phyloP scores from a whole-genome alignment of 192 early-diverging fungal species.

The Coemansia sp. region DNA sequence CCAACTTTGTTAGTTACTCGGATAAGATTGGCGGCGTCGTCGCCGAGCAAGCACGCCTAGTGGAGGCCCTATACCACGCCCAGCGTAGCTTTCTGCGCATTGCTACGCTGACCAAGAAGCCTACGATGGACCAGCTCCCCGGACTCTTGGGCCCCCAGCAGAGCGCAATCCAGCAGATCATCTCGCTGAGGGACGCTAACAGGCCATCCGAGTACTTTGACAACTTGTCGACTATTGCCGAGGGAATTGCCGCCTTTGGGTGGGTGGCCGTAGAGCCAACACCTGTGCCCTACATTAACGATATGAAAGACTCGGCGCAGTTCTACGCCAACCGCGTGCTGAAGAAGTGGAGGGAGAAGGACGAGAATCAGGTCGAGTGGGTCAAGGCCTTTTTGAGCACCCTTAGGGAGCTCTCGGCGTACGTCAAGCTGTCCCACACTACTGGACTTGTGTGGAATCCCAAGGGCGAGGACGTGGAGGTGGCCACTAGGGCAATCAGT shows the following conservation, averaged over 20 bases:
- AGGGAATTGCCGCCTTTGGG: slow-evolving; percentile 86
- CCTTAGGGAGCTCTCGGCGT: slow-evolving; percentile 73
- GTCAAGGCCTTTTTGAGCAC: slow-evolving; percentile 67
- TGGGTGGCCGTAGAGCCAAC: slow-evolving; percentile 90
- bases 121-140: slow-evolving; percentile 60
- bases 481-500: slow-evolving; percentile 35
- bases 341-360: slow-evolving; percentile 88
- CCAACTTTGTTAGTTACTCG: slow-evolving; percentile 42
- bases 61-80: slow-evolving; percentile 63
- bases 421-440: slow-evolving; percentile 85
- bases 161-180: slow-evolving; percentile 61
- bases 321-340: slow-evolving; percentile 91
- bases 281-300: slow-evolving; percentile 82
- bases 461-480: slow-evolving; percentile 58
- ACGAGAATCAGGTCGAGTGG: slow-evolving; percentile 83
- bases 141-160: slow-evolving; percentile 71
- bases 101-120: slow-evolving; percentile 72
- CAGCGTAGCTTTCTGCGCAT: slow-evolving; percentile 75
- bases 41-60: slow-evolving; percentile 58
- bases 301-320: slow-evolving; percentile 88
- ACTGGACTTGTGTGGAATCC: slow-evolving; percentile 94
- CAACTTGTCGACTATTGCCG: slow-evolving; percentile 81
- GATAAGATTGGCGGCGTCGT: slow-evolving; percentile 61
- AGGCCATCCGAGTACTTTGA: slow-evolving; percentile 70
- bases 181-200: slow-evolving; percentile 75